Evolutionary conservation across 257 asterid genomes (phyloP).

Genomic region (Solanum sparsipilum): DNA sequence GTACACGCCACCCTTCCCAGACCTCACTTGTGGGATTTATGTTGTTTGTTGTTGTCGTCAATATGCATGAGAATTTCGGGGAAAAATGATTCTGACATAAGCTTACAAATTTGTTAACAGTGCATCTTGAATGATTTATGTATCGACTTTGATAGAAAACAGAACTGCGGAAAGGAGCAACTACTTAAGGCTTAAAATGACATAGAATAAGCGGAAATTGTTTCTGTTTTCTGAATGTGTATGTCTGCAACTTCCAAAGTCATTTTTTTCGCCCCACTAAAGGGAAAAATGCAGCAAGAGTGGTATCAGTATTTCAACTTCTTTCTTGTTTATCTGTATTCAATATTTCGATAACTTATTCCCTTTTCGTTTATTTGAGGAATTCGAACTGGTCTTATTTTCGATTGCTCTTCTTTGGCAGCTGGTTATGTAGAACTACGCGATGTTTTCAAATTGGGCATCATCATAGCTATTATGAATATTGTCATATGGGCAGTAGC

Average conservation of each 20-base stretch:
- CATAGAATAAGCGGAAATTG: not conserved
- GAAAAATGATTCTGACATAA: not conserved
- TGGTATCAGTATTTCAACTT: not conserved
- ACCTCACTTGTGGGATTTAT: not conserved
- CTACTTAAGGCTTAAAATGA: not conserved
- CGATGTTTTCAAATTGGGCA: conserved; percentile 50
- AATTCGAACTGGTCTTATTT: not conserved
- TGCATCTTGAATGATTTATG: not conserved
- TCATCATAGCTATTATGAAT: conserved; percentile 49
- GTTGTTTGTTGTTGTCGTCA: not conserved
- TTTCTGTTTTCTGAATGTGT: not conserved
- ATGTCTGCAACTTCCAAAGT: not conserved
- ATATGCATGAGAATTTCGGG: not conserved
- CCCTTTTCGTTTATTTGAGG: not conserved
- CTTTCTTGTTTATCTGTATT: not conserved
- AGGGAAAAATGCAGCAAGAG: not conserved
- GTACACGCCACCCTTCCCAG: not conserved
- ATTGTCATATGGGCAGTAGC: conserved; percentile 42
- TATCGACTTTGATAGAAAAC: not conserved
- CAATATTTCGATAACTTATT: not conserved
- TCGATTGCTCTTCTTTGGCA: conserved; percentile 14
- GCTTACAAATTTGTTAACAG: not conserved
- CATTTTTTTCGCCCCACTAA: not conserved
- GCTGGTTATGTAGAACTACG: conserved; percentile 71
- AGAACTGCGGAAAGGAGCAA: not conserved